Evolutionary conservation across 768 basidiomycete genomes (phyloP), one percentile per base, ranked within the genome.

Genomic region (Mycena chlorophos): DNA sequence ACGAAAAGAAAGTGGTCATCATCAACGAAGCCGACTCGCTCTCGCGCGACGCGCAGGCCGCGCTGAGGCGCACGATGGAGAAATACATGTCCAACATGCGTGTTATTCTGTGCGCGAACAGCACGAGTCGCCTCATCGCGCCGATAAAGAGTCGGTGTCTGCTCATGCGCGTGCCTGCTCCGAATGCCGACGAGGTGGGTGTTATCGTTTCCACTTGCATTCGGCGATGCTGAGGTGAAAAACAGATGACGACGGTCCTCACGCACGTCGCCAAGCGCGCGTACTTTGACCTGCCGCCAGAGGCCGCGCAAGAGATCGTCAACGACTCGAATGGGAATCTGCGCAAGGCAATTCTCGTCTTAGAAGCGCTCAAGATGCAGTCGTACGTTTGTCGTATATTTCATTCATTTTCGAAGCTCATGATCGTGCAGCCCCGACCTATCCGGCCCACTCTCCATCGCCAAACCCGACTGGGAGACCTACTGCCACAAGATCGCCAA

Each of bases 381-480:
- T 91, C 88, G 93, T 93, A 60, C 60, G 88, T 71, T 16, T 50
- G n/a, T 2, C 17, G 25, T 23, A 38, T 47, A 10, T 17, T 34
- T 16, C 27, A 54, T 34, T 29, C 25, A 25, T 20, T 26, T 34
- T 22, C 51, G 58, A 37, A 37, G n/a, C 48, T n/a, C 29, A 46
- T 48, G 16, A 3, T 27, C 31, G 27, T 46, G 13, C 63, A 93
- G 91, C 52, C 89, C 91, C n/a, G 90, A 94, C 68, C 78, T 96
- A 34, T 81, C 85, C 4, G 89, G 90, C 28, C 74, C 88, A 34
- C 72, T 94, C 54, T 79, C 81, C 29, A 93, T 96, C 54, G 93
- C 94, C 14, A 94, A 98, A 71, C 94, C 97, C n/a, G 97, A 99
- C 67, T 99, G 97, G 97, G 97, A 99, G 71, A 91, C 89, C 12